Conservation (phyloP, 225 moss, liverwort and hornwort species). For the Bryoerythrophyllum caledonicum region DNA sequence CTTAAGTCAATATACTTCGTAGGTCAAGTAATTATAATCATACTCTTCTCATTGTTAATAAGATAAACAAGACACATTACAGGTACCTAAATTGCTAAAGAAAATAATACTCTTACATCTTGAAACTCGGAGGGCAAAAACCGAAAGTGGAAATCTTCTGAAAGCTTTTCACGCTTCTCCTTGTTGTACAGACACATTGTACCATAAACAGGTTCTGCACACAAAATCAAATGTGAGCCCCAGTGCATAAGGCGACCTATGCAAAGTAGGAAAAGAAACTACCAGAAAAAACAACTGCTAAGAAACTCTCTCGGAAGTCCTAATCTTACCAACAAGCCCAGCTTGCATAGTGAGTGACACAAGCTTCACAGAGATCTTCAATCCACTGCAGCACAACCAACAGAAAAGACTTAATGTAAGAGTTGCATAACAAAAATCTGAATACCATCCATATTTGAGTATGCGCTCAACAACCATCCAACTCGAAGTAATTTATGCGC, state of each 20-base stretch:
- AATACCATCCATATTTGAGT: conserved; percentile 1
- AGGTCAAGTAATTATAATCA: neutral
- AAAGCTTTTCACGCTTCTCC: conserved; percentile 93
- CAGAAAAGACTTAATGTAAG: conserved; percentile 15
- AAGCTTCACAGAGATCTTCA: conserved; percentile 94
- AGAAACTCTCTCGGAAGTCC: conserved; percentile 4
- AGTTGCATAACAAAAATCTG: conserved; percentile 10
- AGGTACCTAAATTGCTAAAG: neutral
- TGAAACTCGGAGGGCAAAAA: conserved; percentile 90
- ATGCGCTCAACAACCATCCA: conserved; percentile 1
- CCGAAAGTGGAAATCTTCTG: conserved; percentile 93
- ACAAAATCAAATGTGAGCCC: conserved; percentile 22
- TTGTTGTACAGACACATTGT: conserved; percentile 92
- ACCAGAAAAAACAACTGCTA: conserved; percentile 14
- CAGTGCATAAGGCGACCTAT: conserved; percentile 3
- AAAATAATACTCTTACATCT: conserved; percentile 60
- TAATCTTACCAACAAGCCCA: conserved; percentile 86
- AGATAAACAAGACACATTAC: neutral
- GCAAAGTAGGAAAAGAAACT: neutral
- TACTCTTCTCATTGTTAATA: conserved; percentile 5
- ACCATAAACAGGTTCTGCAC: conserved; percentile 92
- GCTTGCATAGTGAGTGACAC: conserved; percentile 89
- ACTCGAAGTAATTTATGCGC: conserved; percentile 5
- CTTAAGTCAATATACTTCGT: conserved; percentile 12
- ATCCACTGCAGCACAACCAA: conserved; percentile 50